Evolutionary conservation across 768 basidiomycete species (phyloP), one percentile per base, ranked within the genome.

Genomic region (Auricularia heimuer): DNA sequence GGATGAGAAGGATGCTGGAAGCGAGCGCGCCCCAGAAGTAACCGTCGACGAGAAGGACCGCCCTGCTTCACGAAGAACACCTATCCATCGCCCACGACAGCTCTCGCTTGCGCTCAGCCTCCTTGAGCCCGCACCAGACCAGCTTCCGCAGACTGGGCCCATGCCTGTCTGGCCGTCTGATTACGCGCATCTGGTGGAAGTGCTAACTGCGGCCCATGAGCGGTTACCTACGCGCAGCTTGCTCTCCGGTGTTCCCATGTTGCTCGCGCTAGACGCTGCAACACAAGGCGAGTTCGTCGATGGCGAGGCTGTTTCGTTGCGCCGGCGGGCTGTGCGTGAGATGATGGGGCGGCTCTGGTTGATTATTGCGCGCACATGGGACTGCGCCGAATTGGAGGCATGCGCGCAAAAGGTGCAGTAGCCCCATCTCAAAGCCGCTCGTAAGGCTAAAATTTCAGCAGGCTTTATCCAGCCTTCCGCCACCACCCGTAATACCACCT

Each of bases 231-330:
- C 88, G 34, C 84, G 88, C 51, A 89, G 86, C 2, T 69, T 96
- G 47, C 75, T 94, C 18, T 85, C 86, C 2, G 90, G 92, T 24
- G 75, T 92, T 39, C 94, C 94, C 3, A 94, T 97, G 91, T 74
- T 97, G 34, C 72, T 92, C n/a, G 86, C 90, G 1, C 73, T 96
- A 62, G 84, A 90, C 64, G 73, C 70, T 6, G 83, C 83, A 10
- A 76, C 82, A 0, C 70, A 71, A 16, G 67, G 64, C 3, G 78
- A 78, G 39, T 69, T 78, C 34, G 77, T 78, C n/a, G 77, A 79
- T 18, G 70, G 71, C 11, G 78, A 83, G 66, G 63, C 71, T 56
- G 73, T 74, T n/a, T 72, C 71, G 34, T 71, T 75, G 24, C 77
- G 77, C 67, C 83, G 85, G 66, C 77, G 74, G 64, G 82, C 81